A percentile compares a stretch with the other conserved stretches of the same genome.
These are phyloP conservation scores for Pisolithus tinctorius DNA, from an alignment of 768 basidiomycete genomes.

Conservation along the genomic window DNA sequence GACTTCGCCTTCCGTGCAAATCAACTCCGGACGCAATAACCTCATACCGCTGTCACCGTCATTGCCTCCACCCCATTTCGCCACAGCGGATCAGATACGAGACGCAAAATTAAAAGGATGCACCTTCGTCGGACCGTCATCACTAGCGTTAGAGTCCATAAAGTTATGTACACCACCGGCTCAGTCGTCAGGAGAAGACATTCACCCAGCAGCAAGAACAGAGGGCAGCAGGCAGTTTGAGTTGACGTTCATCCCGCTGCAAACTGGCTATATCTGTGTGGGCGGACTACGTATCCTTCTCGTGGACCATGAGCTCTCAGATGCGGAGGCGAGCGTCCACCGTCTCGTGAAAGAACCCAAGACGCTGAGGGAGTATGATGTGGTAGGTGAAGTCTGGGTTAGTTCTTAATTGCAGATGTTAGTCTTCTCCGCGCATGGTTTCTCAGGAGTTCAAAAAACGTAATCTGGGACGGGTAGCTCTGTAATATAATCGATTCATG, in stretches of 20 bases:
- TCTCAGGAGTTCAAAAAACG: not conserved
- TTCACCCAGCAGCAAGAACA: constrained; percentile 20
- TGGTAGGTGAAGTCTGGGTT: constrained; percentile 69
- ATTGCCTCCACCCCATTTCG: constrained; percentile 46
- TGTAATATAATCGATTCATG: constrained; percentile 5
- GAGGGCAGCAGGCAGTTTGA: constrained; percentile 52
- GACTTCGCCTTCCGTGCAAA: constrained; percentile 10
- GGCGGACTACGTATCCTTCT: constrained; percentile 72
- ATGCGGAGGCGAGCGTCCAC: constrained; percentile 19
- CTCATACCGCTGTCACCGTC: constrained; percentile 4
- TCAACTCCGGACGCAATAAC: constrained; percentile 5
- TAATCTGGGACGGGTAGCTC: not conserved
- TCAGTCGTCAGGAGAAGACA: constrained; percentile 1
- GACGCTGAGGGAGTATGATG: constrained; percentile 63
- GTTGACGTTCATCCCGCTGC: constrained; percentile 52
- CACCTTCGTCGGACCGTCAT: constrained; percentile 46
- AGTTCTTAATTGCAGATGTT: constrained; percentile 18
- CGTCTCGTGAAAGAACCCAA: constrained; percentile 31
- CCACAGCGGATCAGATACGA: constrained; percentile 31
- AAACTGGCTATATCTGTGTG: constrained; percentile 52
- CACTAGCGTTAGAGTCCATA: constrained; percentile 38
- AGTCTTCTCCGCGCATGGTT: not conserved
- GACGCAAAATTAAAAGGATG: constrained; percentile 26
- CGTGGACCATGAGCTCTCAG: constrained; percentile 45
- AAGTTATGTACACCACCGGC: constrained; percentile 23